Percentiles rank a stretch among this genome's conserved stretches.
Evolutionary conservation across 2,329 filamentous ascomycete genomes (phyloP).

Genomic region (Niveomyces coronatus): DNA sequence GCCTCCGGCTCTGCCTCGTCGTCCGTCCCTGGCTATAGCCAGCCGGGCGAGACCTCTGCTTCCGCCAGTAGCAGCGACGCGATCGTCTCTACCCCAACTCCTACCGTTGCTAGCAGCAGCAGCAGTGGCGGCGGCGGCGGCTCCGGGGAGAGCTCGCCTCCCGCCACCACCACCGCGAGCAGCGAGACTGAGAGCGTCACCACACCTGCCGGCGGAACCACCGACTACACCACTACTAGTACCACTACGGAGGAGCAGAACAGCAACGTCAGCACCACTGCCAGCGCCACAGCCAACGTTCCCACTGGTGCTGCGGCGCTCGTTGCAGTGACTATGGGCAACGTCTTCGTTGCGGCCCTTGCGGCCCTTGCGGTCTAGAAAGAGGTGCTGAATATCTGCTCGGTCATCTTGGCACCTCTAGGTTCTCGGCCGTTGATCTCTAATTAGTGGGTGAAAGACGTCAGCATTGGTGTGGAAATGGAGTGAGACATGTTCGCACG

Average conservation of each 20-base stretch:
- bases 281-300: slow-evolving; percentile 1
- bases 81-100: slow-evolving; percentile 11
- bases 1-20: background rate
- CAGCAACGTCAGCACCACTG: slow-evolving; percentile 5
- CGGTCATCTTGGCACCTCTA: background rate
- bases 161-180: slow-evolving; percentile 6
- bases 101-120: slow-evolving; percentile 9
- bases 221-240: slow-evolving; percentile 10
- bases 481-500: no score
- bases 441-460: no score
- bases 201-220: no score
- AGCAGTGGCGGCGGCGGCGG: slow-evolving; percentile 5
- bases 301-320: slow-evolving; percentile 6
- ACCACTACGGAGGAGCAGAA: slow-evolving; percentile 11
- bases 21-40: slow-evolving; percentile 2
- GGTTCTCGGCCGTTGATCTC: no score
- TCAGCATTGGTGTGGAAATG: no score
- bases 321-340: slow-evolving; percentile 1
- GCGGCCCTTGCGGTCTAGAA: slow-evolving; percentile 4
- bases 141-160: slow-evolving; percentile 11
- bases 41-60: slow-evolving; percentile 2
- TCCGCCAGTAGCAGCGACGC: slow-evolving; percentile 3
- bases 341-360: slow-evolving; percentile 5
- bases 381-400: background rate
- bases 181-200: slow-evolving; percentile 11